Conservation (phyloP, 2,329 filamentous ascomycete genomes). For the Cladosporium sp. region DNA sequence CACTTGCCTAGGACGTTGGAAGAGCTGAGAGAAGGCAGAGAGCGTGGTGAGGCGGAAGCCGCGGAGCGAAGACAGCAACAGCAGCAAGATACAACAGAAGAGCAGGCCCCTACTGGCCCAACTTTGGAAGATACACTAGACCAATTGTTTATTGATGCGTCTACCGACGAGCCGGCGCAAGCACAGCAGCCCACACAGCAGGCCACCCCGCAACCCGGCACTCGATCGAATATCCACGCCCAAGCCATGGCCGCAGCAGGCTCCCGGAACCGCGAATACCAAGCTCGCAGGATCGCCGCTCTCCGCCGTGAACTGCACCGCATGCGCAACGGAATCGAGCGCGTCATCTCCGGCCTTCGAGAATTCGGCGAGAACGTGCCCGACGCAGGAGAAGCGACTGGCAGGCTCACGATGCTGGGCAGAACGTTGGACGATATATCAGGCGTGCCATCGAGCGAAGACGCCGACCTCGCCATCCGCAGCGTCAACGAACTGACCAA, state of each 20-base stretch:
- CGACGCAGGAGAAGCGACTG: constrained; percentile 28
- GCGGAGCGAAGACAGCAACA: neutral
- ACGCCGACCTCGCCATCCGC: constrained; percentile 21
- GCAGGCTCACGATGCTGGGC: constrained; percentile 26
- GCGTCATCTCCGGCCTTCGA: constrained; percentile 33
- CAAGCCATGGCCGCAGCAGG: constrained; percentile 25
- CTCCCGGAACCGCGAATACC: constrained; percentile 32
- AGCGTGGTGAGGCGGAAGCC: constrained; percentile 25
- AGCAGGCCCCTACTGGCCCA: constrained; percentile 17
- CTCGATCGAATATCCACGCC: constrained; percentile 21
- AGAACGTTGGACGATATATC: constrained; percentile 28
- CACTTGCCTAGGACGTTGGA: constrained; percentile 44
- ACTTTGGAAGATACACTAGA: constrained; percentile 33
- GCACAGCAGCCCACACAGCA: too few relatives aligned
- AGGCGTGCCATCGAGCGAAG: constrained; percentile 18
- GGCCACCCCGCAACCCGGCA: neutral
- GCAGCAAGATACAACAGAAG: neutral
- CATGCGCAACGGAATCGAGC: constrained; percentile 36
- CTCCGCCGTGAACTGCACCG: constrained; percentile 34
- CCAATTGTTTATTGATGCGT: constrained; percentile 29
- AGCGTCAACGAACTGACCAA: constrained; percentile 20
- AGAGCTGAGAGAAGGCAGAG: constrained; percentile 36
- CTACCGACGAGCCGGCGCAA: constrained; percentile 21
- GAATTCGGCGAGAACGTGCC: constrained; percentile 34
- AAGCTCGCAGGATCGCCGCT: constrained; percentile 32